Percentiles rank a stretch among this genome's conserved stretches.
These are phyloP conservation scores for Madurella mycetomatis DNA, from an alignment of 2,329 filamentous ascomycete species.

Conservation along the genomic window DNA sequence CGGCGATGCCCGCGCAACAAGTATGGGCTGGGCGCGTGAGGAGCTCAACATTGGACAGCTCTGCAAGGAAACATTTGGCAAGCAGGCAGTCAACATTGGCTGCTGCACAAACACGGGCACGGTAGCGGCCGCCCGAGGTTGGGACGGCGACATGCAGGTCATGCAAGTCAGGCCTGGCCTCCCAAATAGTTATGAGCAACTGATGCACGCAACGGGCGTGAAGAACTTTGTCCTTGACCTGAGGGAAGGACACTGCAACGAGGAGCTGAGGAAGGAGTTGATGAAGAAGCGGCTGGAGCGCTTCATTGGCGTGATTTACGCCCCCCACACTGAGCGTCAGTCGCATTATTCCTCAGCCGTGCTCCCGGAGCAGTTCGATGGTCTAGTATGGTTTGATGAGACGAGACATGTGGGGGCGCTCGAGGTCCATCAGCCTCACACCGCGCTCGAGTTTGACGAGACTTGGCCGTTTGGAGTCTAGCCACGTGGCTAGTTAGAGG, in stretches of 20 bases:
- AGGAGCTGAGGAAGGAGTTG: slow-evolving; percentile 34
- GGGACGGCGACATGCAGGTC: slow-evolving; percentile 47
- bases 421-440: slow-evolving; percentile 42
- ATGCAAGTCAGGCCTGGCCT: slow-evolving; percentile 45
- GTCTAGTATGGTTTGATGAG: slow-evolving; percentile 46
- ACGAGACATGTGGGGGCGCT: slow-evolving; percentile 42
- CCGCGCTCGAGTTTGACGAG: slow-evolving; percentile 39
- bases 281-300: slow-evolving; percentile 40
- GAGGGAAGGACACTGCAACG: slow-evolving; percentile 33
- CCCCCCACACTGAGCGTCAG: slow-evolving; percentile 43
- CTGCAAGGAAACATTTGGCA: slow-evolving; percentile 41
- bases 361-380: slow-evolving; percentile 46
- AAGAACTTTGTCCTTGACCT: slow-evolving; percentile 44
- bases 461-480: slow-evolving; percentile 50
- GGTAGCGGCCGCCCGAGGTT: slow-evolving; percentile 47
- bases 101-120: slow-evolving; percentile 48
- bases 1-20: slow-evolving; percentile 49
- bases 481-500: not conserved
- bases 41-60: slow-evolving; percentile 52
- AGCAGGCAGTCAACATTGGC: slow-evolving; percentile 30
- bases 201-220: slow-evolving; percentile 44
- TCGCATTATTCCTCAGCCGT: slow-evolving; percentile 46
- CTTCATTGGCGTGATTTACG: slow-evolving; percentile 51
- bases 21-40: slow-evolving; percentile 40
- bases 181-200: slow-evolving; percentile 44